phyloP scores from a whole-genome alignment of 176 grass and related monocot species.

The Phoenix dactylifera region DNA sequence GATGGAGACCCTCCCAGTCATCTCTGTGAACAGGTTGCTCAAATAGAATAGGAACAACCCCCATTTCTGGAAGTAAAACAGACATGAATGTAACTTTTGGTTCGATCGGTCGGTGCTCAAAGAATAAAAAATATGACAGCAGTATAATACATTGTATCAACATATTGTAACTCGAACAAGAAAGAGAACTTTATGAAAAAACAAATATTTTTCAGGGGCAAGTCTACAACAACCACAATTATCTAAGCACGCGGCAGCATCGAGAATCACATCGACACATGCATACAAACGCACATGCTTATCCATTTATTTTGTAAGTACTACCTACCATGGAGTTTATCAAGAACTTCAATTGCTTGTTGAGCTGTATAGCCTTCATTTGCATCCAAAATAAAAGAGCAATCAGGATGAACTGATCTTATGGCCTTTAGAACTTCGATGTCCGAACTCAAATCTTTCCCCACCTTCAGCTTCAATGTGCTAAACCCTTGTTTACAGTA shows the following conservation, averaged over 20 bases:
- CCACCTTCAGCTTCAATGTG: conserved; percentile 84
- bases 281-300: too few species aligned
- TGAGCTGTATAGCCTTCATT: conserved; percentile 82
- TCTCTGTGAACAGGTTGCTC: conserved; percentile 93
- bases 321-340: conserved; percentile 71
- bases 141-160: too few species aligned
- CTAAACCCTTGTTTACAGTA: conserved; percentile 71
- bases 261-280: too few species aligned
- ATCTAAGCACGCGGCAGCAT: too few species aligned
- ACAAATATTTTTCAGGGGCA: too few species aligned
- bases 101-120: not conserved
- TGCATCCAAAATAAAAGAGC: conserved; percentile 84
- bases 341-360: conserved; percentile 91
- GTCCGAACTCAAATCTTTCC: conserved; percentile 80
- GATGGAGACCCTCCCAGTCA: conserved; percentile 75
- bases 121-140: not conserved
- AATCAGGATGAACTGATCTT: conserved; percentile 56
- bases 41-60: conserved; percentile 76
- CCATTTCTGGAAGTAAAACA: conserved; percentile 59
- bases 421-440: conserved; percentile 80
- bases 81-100: not conserved
- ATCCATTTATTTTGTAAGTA: not conserved
- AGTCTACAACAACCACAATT: not conserved
- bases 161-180: not conserved
- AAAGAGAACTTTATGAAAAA: not conserved